Evolutionary conservation across 345 rosid genomes (phyloP).

Genomic region (Salix purpurea): DNA sequence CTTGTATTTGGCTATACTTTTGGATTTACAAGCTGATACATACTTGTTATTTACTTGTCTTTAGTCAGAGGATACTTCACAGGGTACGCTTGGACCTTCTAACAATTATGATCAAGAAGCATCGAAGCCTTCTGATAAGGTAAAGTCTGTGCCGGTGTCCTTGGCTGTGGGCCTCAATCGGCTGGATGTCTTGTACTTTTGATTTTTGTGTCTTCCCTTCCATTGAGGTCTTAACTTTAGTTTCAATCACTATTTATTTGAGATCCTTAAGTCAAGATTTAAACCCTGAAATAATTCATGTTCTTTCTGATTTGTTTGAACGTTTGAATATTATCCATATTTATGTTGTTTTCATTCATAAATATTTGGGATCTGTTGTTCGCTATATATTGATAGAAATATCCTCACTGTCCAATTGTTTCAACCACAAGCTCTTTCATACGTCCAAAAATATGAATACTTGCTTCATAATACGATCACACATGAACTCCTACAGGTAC

Average conservation of each 20-base stretch:
- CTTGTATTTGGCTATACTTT: neutral
- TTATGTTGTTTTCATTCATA: neutral
- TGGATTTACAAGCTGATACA: constrained; percentile 14
- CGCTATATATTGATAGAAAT: neutral
- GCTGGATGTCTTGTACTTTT: neutral
- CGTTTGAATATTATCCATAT: neutral
- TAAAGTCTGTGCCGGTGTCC: constrained; percentile 8
- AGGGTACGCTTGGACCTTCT: constrained; percentile 49
- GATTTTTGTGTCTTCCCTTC: neutral
- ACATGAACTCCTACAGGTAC: constrained; percentile 41
- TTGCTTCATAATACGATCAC: constrained; percentile 1
- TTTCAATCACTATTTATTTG: neutral
- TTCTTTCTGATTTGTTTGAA: neutral
- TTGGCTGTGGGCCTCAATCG: neutral
- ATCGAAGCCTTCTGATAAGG: constrained; percentile 72
- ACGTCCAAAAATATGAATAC: neutral
- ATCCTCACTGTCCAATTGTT: neutral
- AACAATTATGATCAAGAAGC: constrained; percentile 77
- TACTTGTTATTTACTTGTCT: constrained; percentile 20
- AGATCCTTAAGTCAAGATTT: neutral
- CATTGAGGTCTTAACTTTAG: neutral
- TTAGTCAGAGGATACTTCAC: constrained; percentile 86
- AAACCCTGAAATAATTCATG: neutral
- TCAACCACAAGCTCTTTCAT: neutral
- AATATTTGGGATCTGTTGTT: neutral